Conservation (phyloP, 2,329 filamentous ascomycete genomes). For the Arthrobotrys musiformis region DNA sequence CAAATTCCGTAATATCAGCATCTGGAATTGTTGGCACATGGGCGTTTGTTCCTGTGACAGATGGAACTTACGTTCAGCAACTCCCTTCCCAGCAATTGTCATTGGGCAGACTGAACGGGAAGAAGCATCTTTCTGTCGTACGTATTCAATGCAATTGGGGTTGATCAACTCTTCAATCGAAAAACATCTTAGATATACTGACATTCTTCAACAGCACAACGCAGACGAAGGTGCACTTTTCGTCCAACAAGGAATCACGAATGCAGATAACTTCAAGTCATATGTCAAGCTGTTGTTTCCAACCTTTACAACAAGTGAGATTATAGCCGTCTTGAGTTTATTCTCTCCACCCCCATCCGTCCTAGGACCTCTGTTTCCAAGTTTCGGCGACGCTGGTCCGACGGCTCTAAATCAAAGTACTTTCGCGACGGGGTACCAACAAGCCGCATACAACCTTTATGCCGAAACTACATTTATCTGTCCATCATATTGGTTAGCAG, state of each 20-base stretch:
- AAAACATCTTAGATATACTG: background rate
- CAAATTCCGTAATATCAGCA: conserved; percentile 16
- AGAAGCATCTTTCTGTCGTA: conserved; percentile 10
- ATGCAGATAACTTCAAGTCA: background rate
- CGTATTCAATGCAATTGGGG: background rate
- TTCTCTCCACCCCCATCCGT: conserved; percentile 56
- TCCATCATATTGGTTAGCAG: conserved; percentile 69
- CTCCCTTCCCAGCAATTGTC: conserved; percentile 15
- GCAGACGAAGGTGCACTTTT: conserved; percentile 13
- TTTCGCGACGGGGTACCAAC: conserved; percentile 68
- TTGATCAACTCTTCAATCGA: background rate
- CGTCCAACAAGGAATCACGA: conserved; percentile 1
- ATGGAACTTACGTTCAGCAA: conserved; percentile 13
- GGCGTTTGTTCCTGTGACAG: conserved; percentile 17
- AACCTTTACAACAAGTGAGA: background rate
- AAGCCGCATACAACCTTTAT: conserved; percentile 68
- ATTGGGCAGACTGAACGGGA: conserved; percentile 6
- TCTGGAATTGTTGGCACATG: conserved; percentile 9
- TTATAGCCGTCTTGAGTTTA: background rate
- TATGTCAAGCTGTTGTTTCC: conserved; percentile 22
- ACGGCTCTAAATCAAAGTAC: conserved; percentile 68
- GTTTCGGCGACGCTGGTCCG: conserved; percentile 62
- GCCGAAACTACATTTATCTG: conserved; percentile 70
- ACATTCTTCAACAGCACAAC: conserved; percentile 9
- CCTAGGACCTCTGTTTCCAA: conserved; percentile 61